A percentile compares a stretch with the other conserved stretches of the same genome.
These are phyloP conservation scores for Coemansia sp. DNA, from an alignment of 192 early-diverging fungal genomes.

Conservation along the genomic window DNA sequence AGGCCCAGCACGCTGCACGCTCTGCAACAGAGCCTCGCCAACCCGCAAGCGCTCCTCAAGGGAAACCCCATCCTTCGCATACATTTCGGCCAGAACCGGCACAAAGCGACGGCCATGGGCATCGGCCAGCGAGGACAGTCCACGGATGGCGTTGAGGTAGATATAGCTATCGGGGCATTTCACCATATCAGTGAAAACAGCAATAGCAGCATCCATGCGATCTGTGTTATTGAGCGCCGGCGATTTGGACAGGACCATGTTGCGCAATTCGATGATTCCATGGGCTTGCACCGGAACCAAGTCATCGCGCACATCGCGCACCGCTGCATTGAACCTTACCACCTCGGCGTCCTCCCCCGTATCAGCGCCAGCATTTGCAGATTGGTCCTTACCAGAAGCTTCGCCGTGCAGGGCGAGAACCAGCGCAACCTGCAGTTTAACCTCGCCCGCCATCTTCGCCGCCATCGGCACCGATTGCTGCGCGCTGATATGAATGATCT, in stretches of 20 bases:
- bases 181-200: conserved; percentile 76
- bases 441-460: conserved; percentile 6
- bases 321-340: conserved; percentile 66
- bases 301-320: conserved; percentile 74
- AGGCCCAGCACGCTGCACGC: conserved; percentile 75
- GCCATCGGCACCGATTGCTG: background rate
- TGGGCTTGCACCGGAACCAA: conserved; percentile 86
- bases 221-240: conserved; percentile 53
- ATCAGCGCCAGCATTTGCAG: background rate
- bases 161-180: conserved; percentile 85
- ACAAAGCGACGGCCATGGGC: conserved; percentile 71
- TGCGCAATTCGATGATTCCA: conserved; percentile 76
- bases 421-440: conserved; percentile 23
- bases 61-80: conserved; percentile 43
- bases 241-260: conserved; percentile 74
- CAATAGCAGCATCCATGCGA: conserved; percentile 64
- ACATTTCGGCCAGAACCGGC: conserved; percentile 64
- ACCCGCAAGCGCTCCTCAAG: conserved; percentile 75
- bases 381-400: conserved; percentile 7
- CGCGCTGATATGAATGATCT: conserved; percentile 11
- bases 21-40: conserved; percentile 87
- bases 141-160: conserved; percentile 90
- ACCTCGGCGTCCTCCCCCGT: conserved; percentile 35
- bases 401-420: conserved; percentile 36
- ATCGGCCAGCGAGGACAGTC: conserved; percentile 80